Conservation (phyloP, 176 grass and related monocot species). For the Elymus sibiricus region DNA sequence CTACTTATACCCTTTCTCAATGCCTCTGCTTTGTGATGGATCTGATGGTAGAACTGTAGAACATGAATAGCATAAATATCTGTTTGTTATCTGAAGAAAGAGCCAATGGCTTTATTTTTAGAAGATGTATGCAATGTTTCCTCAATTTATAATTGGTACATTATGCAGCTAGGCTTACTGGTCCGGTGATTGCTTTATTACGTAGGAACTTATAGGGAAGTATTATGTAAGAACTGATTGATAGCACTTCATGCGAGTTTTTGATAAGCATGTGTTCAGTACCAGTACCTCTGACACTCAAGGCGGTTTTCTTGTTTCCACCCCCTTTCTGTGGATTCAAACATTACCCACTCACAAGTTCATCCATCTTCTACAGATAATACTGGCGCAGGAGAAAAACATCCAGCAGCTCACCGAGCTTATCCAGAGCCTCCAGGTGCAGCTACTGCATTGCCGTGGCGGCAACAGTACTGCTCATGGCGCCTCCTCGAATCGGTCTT, state of each 20-base stretch:
- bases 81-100: neutral
- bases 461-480: conserved; percentile 47
- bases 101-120: neutral
- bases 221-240: neutral
- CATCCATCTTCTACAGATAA: conserved; percentile 44
- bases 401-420: conserved; percentile 76
- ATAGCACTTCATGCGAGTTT: neutral
- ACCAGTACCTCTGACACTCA: neutral
- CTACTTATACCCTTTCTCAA: neutral
- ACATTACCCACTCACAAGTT: neutral
- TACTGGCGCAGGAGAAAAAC: conserved; percentile 77
- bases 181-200: neutral
- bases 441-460: conserved; percentile 66
- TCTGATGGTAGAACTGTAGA: neutral
- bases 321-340: neutral
- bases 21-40: neutral
- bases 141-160: neutral
- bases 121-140: neutral
- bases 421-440: conserved; percentile 76
- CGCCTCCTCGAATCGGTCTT: conserved; percentile 15
- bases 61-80: neutral
- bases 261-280: neutral
- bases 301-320: neutral
- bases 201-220: too few relatives aligned
- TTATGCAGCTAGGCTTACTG: neutral